Percentiles rank a stretch among this genome's conserved stretches.
phyloP scores from a whole-genome alignment of 2,329 filamentous ascomycete genomes.

The Aspergillus caelatus region DNA sequence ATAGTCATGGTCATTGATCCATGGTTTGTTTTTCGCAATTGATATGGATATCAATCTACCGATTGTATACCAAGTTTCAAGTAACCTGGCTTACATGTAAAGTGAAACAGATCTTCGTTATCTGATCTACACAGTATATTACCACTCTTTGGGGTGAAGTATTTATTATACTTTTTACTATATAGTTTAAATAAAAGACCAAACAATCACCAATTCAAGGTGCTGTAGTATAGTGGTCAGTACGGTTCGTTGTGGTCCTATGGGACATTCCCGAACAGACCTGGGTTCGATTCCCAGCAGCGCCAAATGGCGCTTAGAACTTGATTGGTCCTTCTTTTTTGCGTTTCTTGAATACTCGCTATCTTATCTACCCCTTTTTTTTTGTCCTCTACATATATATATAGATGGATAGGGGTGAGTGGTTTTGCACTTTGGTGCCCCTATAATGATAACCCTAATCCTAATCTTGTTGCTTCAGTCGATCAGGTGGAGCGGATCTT shows the following conservation, averaged over 20 bases:
- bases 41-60: background rate
- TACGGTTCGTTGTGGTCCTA: conserved; percentile 25
- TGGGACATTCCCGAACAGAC: conserved; percentile 20
- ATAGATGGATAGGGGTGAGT: no score
- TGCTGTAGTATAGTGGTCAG: conserved; percentile 30
- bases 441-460: background rate
- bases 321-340: conserved; percentile 16
- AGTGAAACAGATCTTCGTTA: background rate
- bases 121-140: background rate
- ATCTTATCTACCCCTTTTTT: background rate
- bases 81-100: background rate
- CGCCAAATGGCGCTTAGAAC: conserved; percentile 20
- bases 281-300: conserved; percentile 30
- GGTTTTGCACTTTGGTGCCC: background rate
- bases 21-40: no score
- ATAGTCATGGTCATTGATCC: background rate
- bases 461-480: background rate
- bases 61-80: background rate
- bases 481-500: background rate
- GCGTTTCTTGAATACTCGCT: background rate
- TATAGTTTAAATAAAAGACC: background rate
- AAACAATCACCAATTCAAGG: conserved; percentile 19
- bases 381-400: background rate
- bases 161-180: fast-evolving
- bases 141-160: background rate